These are phyloP conservation scores for Astrothelium macrocarpum DNA, from an alignment of 495 filamentous ascomycete genomes.

Conservation along the genomic window DNA sequence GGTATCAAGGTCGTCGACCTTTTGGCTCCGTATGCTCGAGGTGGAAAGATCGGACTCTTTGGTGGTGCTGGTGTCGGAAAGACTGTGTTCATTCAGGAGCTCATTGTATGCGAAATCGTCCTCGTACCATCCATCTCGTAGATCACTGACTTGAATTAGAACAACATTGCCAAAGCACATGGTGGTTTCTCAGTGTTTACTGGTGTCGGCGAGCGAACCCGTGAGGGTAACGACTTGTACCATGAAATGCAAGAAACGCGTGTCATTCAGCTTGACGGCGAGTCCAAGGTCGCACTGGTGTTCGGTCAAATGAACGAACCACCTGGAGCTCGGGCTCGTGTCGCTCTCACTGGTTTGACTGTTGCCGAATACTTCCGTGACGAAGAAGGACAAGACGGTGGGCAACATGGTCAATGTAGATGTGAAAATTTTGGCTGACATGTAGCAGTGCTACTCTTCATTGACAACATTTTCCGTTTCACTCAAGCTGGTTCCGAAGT, in stretches of 20 bases:
- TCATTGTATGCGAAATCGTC: conserved; percentile 55
- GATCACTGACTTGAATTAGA: conserved; percentile 38
- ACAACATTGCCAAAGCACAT: conserved; percentile 99
- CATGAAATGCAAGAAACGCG: conserved; percentile 99
- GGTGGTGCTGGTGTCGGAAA: conserved; percentile 99
- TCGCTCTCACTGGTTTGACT: conserved; percentile 89
- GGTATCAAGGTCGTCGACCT: conserved; percentile 99
- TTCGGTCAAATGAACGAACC: conserved; percentile 99
- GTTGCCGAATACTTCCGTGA: conserved; percentile 97
- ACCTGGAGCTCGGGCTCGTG: conserved; percentile 98
- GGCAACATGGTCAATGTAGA: conserved; percentile 10
- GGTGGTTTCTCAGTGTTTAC: conserved; percentile 99
- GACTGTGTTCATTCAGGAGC: conserved; percentile 99
- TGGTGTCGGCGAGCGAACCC: conserved; percentile 99
- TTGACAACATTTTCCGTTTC: conserved; percentile 99
- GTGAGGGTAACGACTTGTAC: conserved; percentile 99
- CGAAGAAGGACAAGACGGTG: conserved; percentile 87
- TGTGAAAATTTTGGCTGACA: conserved; percentile 19
- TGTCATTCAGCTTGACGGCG: conserved; percentile 98
- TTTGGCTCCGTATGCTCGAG: conserved; percentile 97
- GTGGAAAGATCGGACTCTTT: conserved; percentile 99
- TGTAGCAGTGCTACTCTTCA: conserved; percentile 78
- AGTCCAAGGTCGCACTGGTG: conserved; percentile 98
- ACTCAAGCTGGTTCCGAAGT: conserved; percentile 99
- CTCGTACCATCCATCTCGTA: not conserved